These are phyloP conservation scores for Euphorbia corollata DNA, from an alignment of 441 rosid species.

Conservation along the genomic window DNA sequence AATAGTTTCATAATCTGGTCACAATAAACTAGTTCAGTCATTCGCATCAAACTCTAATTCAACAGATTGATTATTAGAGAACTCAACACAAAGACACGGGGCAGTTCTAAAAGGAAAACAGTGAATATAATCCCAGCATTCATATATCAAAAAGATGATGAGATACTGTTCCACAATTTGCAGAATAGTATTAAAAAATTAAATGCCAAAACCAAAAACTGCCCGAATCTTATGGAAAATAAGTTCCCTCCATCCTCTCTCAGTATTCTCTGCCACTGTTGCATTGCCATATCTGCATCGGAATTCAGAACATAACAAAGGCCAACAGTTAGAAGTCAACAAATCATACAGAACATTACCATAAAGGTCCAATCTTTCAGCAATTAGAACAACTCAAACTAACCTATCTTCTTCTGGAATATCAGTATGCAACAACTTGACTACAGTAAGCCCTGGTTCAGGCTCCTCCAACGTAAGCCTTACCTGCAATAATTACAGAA, in stretches of 20 bases:
- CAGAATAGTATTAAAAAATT: conserved; percentile 19
- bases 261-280: conserved; percentile 87
- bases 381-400: conserved; percentile 13
- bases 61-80: conserved; percentile 9
- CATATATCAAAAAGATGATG: conserved; percentile 11
- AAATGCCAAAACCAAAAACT: conserved; percentile 83
- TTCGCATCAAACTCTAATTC: neutral
- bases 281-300: conserved; percentile 81
- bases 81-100: conserved; percentile 6
- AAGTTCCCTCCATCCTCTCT: conserved; percentile 94
- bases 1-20: neutral
- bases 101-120: conserved; percentile 1
- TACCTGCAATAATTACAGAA: conserved; percentile 46
- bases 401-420: conserved; percentile 92
- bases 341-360: neutral
- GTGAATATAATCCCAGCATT: conserved; percentile 6
- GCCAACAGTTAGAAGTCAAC: neutral
- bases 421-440: conserved; percentile 65
- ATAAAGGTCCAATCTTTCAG: neutral
- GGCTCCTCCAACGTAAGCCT: conserved; percentile 65
- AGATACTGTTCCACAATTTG: conserved; percentile 21
- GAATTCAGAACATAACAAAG: neutral
- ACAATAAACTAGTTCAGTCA: too few species aligned
- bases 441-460: conserved; percentile 64
- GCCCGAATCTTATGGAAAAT: conserved; percentile 82